Percentiles rank a stretch among this genome's conserved stretches.
phyloP scores from a whole-genome alignment of 768 basidiomycete genomes.

The Boletales sp. region DNA sequence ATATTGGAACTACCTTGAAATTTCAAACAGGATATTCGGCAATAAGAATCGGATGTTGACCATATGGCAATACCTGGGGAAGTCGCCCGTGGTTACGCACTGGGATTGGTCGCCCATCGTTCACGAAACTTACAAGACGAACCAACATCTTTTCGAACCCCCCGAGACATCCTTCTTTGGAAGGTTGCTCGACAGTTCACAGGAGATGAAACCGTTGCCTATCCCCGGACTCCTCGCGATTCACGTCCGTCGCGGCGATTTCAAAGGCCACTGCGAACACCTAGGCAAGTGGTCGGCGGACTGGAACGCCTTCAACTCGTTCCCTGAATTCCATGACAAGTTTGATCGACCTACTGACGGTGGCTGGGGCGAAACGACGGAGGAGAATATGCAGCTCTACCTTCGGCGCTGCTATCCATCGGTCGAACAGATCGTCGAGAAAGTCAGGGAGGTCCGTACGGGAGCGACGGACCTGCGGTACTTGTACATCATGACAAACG shows the following conservation, averaged over 20 bases:
- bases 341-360: slow-evolving; percentile 30
- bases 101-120: slow-evolving; percentile 40
- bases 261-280: slow-evolving; percentile 39
- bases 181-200: background rate
- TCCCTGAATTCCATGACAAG: slow-evolving; percentile 39
- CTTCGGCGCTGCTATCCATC: slow-evolving; percentile 41
- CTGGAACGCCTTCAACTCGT: slow-evolving; percentile 45
- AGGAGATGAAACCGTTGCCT: slow-evolving; percentile 8
- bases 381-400: slow-evolving; percentile 26
- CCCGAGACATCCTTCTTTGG: background rate
- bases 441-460: slow-evolving; percentile 33
- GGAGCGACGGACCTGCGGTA: slow-evolving; percentile 27
- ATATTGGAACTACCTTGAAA: background rate
- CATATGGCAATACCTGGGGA: slow-evolving; percentile 31
- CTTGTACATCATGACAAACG: slow-evolving; percentile 51
- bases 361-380: slow-evolving; percentile 10
- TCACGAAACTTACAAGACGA: slow-evolving; percentile 29
- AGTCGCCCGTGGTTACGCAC: slow-evolving; percentile 32
- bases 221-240: slow-evolving; percentile 45
- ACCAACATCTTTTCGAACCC: slow-evolving; percentile 25
- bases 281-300: slow-evolving; percentile 34
- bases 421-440: slow-evolving; percentile 40
- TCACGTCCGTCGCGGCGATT: slow-evolving; percentile 53
- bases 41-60: slow-evolving; percentile 29
- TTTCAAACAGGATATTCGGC: slow-evolving; percentile 31